Evolutionary conservation across 2,329 filamentous ascomycete genomes (phyloP).

Genomic region (Fusarium staphyleae): DNA sequence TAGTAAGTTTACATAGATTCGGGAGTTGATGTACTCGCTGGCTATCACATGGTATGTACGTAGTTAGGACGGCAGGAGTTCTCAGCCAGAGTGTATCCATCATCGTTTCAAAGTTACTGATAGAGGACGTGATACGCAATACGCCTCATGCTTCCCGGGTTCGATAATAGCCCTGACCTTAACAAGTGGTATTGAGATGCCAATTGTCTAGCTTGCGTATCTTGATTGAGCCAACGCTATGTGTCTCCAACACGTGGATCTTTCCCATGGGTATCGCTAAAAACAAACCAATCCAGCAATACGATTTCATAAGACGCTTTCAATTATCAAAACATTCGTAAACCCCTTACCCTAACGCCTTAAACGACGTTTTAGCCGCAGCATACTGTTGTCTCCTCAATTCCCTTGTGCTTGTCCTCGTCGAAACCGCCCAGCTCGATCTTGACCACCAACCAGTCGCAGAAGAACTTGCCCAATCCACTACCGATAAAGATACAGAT

Average conservation of each 20-base stretch:
- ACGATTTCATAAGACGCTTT: not conserved
- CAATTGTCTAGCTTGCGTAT: not conserved
- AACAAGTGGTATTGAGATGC: too few relatives aligned
- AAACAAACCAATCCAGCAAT: constrained; percentile 14
- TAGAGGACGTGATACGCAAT: too few relatives aligned
- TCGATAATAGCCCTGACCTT: too few relatives aligned
- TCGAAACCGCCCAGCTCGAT: constrained; percentile 46
- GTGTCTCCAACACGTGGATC: not conserved
- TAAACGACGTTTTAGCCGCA: constrained; percentile 45
- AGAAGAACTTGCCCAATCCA: constrained; percentile 61
- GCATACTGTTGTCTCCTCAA: constrained; percentile 57
- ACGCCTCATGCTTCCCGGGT: too few relatives aligned
- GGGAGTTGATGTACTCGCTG: too few relatives aligned
- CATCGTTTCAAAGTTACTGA: too few relatives aligned
- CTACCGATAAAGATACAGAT: constrained; percentile 73
- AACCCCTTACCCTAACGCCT: too few relatives aligned
- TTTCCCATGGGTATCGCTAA: constrained; percentile 24
- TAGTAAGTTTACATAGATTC: too few relatives aligned
- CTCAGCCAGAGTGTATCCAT: too few relatives aligned
- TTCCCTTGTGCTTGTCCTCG: constrained; percentile 40
- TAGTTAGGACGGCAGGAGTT: too few relatives aligned
- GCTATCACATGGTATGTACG: too few relatives aligned
- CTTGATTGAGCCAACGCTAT: not conserved
- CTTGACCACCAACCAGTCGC: constrained; percentile 58
- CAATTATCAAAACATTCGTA: not conserved